Evolutionary conservation across 305 asterid genomes (phyloP).

Genomic region (Fraxinus xanthoxyloides): DNA sequence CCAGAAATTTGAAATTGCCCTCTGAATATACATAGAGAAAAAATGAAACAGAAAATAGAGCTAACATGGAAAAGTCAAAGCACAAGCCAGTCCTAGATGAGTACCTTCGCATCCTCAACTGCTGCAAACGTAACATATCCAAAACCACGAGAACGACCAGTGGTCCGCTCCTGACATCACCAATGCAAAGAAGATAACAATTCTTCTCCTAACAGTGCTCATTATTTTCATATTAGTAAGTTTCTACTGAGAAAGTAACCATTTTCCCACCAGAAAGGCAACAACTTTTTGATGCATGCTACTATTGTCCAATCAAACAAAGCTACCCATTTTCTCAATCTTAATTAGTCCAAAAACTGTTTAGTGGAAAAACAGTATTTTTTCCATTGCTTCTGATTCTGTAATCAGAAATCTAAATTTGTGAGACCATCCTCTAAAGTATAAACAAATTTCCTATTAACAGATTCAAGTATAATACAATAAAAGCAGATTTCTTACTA

Average conservation of each 20-base stretch:
- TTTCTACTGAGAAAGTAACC: background rate
- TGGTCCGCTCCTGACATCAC: slow-evolving; percentile 73
- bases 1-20: slow-evolving; percentile 1
- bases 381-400: background rate
- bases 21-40: background rate
- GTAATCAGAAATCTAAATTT: background rate
- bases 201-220: background rate
- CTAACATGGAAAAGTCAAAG: slow-evolving; percentile 15
- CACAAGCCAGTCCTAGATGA: slow-evolving; percentile 14
- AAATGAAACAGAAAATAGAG: background rate
- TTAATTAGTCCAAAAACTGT: background rate
- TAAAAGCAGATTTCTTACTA: background rate
- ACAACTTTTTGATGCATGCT: background rate
- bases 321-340: background rate
- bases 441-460: background rate
- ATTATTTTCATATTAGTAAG: background rate
- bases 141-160: slow-evolving; percentile 97
- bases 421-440: background rate
- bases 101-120: slow-evolving; percentile 82
- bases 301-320: background rate
- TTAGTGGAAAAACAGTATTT: background rate
- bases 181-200: slow-evolving; percentile 21
- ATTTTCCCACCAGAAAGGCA: background rate
- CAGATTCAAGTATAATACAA: background rate
- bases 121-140: slow-evolving; percentile 89